Evolutionary conservation across 371 early-diverging fungal species (phyloP), one percentile per base, ranked within the genome.

Genomic region (Massospora cicadina): DNA sequence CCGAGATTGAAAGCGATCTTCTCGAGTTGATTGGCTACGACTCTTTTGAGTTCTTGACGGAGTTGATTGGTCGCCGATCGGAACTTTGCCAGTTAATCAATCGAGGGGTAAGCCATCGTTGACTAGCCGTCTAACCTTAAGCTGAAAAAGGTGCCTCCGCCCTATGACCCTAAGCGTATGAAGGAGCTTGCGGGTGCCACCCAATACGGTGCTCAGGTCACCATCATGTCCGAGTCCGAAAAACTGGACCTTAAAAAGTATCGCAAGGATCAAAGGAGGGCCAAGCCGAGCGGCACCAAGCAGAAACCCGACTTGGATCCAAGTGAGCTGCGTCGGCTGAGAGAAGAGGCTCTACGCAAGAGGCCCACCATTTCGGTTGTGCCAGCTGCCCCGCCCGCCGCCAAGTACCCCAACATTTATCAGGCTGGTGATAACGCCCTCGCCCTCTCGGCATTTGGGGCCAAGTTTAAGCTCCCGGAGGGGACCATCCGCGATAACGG

Each of bases 21-120:
- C 76, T 90, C 2, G 89, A 90, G 67, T 69, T 86, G 0, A 72
- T 90, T n/a, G 91, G 91, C 0, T 87, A 75, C 68, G 85, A 86
- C 30, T 80, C 80, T 26, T 70, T 90, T 54, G 85, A 87, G 33
- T 78, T 88, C 54, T 77, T 88, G 27, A 72, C 78, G 0, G 73
- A 69, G 0, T 68, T 84, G 2, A 69, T 84, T 12, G 66, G 76
- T 1, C 73, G 79, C 67, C 74, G 82, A 17, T 64, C 70, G 0
- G 54, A 54, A 23, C 1, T 68, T 7, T 59, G n/a, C 5, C 30
- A 10, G 1, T 13, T 29, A 1, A 10, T 66, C 21, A 23, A n/a
- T 7, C 53, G 30, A 3, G 55, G 58, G 2, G 63, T 68, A 55
- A n/a, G 32, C 12, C 56, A 53, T 54, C 3, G 13, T 10, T 0